Base-by-base conservation (phyloP, 129 eudicot genomes). In the Saussurea involucrata region DNA sequence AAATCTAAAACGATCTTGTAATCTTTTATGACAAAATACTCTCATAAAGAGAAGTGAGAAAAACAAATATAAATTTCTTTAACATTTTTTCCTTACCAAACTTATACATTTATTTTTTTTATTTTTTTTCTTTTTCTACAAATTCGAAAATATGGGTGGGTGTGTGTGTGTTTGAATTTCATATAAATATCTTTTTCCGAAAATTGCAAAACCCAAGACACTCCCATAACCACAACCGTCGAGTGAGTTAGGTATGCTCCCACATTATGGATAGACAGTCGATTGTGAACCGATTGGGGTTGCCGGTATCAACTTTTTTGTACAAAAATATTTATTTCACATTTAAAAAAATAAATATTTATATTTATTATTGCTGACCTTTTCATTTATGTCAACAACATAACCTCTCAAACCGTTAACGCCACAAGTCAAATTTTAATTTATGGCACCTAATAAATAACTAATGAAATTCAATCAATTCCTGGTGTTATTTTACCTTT, bases 381-480 rank as follows among this genome's bases (percentile, higher is more conserved):
- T 53, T 53, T 53, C 61, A 53, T 53, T 53, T 17, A 53, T 17
- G 5, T 53, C 61, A 53, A 53, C 46, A 32, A 57, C 21, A 32
- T 74, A 61, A 63, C 70, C 34, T 66, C 63, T 17, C 31, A 61
- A 63, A 17, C n/a, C 17, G 36, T 74, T 36, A 36, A 15, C 24
- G 17, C 60, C 68, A 21, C 9, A 40, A 13, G 75, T 69, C 70
- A 42, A 69, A 69, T 13, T 49, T 13, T 55, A 13, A 65, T 68
- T 1, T 21, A 68, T 78, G 71, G 2, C 64, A 27, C 22, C 9
- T 70, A 71, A 78, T 71, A 71, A 71, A 78, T 71, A 71, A 42
- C 77, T 18, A 20, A 63, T 20, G 28, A 63, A 63, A 42, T 24
- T 42, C 21, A 37, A 61, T 79, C 27, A 72, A 72, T 79, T 46